Percentiles rank a stretch among this genome's conserved stretches.
These are phyloP conservation scores for Leishmania tropica DNA, from an alignment of 208 protist species.

Conservation along the genomic window DNA sequence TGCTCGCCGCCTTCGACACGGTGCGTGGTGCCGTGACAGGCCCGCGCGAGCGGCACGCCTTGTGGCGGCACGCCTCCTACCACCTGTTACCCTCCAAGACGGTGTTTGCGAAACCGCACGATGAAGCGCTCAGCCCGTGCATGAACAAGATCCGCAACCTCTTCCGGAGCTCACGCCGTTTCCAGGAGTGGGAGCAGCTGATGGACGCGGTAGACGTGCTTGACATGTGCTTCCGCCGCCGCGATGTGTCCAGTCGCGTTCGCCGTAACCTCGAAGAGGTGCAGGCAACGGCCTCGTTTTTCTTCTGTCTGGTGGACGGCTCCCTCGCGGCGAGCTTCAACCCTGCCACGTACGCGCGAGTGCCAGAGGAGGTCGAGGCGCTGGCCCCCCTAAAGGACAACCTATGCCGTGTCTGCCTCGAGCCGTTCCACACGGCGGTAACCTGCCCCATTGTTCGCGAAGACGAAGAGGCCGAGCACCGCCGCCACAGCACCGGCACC, in stretches of 20 bases:
- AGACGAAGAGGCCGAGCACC: conserved; percentile 27
- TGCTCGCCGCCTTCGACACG: conserved; percentile 81
- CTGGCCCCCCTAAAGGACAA: conserved; percentile 71
- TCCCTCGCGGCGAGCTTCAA: conserved; percentile 64
- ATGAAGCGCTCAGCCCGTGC: conserved; percentile 64
- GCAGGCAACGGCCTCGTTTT: conserved; percentile 72
- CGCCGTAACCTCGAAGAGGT: conserved; percentile 59
- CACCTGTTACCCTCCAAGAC: conserved; percentile 69
- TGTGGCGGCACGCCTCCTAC: conserved; percentile 88
- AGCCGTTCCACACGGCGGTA: conserved; percentile 71
- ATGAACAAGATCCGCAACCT: conserved; percentile 54
- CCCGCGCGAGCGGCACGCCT: conserved; percentile 75
- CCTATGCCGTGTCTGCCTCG: conserved; percentile 72
- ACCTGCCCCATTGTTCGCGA: conserved; percentile 48
- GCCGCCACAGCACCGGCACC: conserved; percentile 27
- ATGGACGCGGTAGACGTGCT: conserved; percentile 69
- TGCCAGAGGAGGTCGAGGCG: conserved; percentile 72
- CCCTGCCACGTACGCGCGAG: conserved; percentile 73
- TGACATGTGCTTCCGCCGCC: conserved; percentile 69
- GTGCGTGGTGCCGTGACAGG: conserved; percentile 82
- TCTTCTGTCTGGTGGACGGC: conserved; percentile 87
- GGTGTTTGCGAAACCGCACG: conserved; percentile 82
- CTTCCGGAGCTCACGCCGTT: conserved; percentile 54
- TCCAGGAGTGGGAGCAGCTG: conserved; percentile 75
- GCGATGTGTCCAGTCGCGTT: conserved; percentile 31